Base-by-base conservation (phyloP, 1,139 yeast genomes). In the Candida neerlandica region DNA sequence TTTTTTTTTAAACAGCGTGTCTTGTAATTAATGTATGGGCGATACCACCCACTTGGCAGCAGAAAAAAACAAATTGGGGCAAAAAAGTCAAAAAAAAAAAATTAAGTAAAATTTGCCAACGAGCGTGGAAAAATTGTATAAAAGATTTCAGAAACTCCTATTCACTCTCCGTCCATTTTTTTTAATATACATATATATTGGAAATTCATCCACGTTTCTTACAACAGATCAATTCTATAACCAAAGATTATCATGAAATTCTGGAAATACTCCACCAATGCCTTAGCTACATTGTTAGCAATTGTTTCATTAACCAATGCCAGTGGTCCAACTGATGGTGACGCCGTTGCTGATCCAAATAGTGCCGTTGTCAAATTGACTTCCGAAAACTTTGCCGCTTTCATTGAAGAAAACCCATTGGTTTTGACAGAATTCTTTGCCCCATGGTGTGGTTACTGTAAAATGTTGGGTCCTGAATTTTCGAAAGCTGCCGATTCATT, bases 361-460 rank as follows among this genome's bases (percentile, higher is more conserved):
- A 87, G 96, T 35, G 96, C 94, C 41, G 99, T 94, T 46, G 90
- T 89, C 57, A 84, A 89, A 67, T 81, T 94, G 58, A 80, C 85
- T 32, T 67, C 82, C 21, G 81, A 76, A 41, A 67, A 61, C 45
- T 94, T 89, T 68, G 80, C 82, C 54, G 69, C 78, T 21, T 90
- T 88, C 68, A 71, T 94, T 55, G 72, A 73, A 43, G 82, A 80
- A 50, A 86, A 91, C 71, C 87, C 92, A 30, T 77, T 92, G 60
- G 96, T 91, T 23, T 78, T 94, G 59, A 94, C 96, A 37, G 98
- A 94, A 76, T 94, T 94, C 76, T 94, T 85, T 69, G 99, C 99
- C 29, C 98, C 99, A 65, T 94, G 99, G 99, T 94, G 99, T 79
- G 99, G 99, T 19, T 97, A 94, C 75, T 94, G 99, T 80, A 91